A percentile compares a stretch with the other conserved stretches of the same genome.
phyloP scores from a whole-genome alignment of 345 rosid genomes.

The Erucastrum elatum region DNA sequence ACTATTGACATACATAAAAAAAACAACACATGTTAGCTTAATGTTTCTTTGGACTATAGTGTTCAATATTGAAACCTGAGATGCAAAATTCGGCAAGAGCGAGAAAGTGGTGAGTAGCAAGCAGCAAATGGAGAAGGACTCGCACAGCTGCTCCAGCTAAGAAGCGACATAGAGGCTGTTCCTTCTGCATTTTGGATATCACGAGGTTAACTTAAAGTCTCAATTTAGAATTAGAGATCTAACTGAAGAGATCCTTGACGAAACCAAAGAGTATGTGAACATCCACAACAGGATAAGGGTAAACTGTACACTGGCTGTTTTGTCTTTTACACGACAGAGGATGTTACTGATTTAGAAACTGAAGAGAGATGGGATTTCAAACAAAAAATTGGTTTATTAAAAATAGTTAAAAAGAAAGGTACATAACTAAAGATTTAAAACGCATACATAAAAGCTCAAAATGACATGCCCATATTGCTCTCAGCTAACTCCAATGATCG shows the following conservation, averaged over 20 bases:
- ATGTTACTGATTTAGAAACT: background rate
- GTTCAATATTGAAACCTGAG: constrained; percentile 42
- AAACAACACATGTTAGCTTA: background rate
- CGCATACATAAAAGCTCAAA: background rate
- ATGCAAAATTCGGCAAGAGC: constrained; percentile 39
- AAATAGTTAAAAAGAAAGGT: too few relatives aligned
- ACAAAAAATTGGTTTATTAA: background rate
- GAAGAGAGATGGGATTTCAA: background rate
- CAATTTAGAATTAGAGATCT: background rate
- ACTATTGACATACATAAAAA: background rate
- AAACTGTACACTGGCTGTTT: constrained; percentile 31
- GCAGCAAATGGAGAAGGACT: too few relatives aligned
- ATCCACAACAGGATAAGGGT: constrained; percentile 90
- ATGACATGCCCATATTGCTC: background rate
- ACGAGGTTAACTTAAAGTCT: constrained; percentile 55
- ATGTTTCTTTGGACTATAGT: constrained; percentile 13
- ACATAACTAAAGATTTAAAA: background rate
- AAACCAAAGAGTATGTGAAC: constrained; percentile 54
- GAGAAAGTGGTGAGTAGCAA: constrained; percentile 44
- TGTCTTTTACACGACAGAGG: background rate
- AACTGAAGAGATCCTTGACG: constrained; percentile 32
- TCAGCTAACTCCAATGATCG: background rate
- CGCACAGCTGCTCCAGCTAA: constrained; percentile 63
- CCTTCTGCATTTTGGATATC: constrained; percentile 81
- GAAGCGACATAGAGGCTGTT: constrained; percentile 86